phyloP scores from a whole-genome alignment of 1,139 yeast genomes.

The Geotrichum candidum region DNA sequence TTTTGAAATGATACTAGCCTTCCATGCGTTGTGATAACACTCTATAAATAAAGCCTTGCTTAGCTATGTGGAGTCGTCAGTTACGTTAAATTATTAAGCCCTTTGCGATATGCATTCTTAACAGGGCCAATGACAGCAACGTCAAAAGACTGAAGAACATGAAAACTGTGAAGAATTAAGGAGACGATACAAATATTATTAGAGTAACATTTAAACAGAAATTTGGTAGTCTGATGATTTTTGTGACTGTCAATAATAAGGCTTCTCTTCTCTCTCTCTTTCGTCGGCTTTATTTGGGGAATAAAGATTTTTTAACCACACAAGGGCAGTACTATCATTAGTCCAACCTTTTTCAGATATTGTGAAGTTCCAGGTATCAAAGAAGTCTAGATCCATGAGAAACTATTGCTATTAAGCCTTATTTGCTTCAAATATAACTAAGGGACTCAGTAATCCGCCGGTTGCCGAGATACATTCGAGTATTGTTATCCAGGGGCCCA shows the following conservation, averaged over 20 bases:
- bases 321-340: neutral
- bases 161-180: neutral
- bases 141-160: neutral
- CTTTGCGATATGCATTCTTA: neutral
- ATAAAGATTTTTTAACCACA: neutral
- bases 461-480: too few relatives aligned
- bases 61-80: neutral
- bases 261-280: neutral
- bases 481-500: neutral
- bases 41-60: neutral
- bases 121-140: neutral
- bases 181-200: neutral
- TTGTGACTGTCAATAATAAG: neutral
- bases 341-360: neutral
- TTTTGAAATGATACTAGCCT: neutral
- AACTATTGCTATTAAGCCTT: neutral
- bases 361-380: neutral
- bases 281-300: neutral
- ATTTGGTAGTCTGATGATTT: neutral
- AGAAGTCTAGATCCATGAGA: neutral
- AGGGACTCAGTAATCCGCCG: neutral
- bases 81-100: neutral
- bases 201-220: neutral
- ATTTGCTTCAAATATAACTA: neutral
- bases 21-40: neutral